Conservation (phyloP, 2,329 filamentous ascomycete genomes). For the Fusarium pseudocircinatum region DNA sequence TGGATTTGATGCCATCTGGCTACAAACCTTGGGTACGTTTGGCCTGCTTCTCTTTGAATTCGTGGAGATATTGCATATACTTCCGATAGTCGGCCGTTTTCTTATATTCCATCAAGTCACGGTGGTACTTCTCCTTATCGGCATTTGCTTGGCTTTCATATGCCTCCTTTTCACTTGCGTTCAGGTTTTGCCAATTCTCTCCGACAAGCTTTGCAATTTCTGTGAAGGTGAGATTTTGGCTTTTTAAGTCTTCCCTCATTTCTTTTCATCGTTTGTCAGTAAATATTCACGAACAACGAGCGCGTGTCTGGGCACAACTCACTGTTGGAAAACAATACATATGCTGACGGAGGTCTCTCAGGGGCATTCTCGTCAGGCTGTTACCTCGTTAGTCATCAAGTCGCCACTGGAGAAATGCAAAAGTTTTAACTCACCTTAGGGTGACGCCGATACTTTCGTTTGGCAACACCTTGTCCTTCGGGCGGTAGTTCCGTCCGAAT, state of each 20-base stretch:
- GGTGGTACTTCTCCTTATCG: constrained; percentile 80
- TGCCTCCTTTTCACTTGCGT: constrained; percentile 72
- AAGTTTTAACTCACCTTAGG: constrained; percentile 67
- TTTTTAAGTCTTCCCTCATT: constrained; percentile 81
- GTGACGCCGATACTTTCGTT: constrained; percentile 81
- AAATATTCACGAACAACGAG: background rate
- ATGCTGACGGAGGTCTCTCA: constrained; percentile 82
- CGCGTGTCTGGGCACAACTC: constrained; percentile 47
- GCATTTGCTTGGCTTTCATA: constrained; percentile 77
- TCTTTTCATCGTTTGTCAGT: constrained; percentile 54
- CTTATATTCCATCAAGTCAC: constrained; percentile 79
- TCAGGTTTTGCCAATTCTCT: constrained; percentile 81
- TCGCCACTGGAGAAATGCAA: background rate
- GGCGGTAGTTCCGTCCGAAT: constrained; percentile 58
- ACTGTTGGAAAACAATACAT: constrained; percentile 89
- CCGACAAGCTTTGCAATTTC: constrained; percentile 86
- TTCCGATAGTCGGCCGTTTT: constrained; percentile 75
- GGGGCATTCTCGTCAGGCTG: constrained; percentile 82
- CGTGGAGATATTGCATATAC: constrained; percentile 77
- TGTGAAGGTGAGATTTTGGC: constrained; percentile 80
- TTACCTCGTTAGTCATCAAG: background rate
- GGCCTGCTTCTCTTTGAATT: constrained; percentile 80
- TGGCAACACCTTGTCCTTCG: constrained; percentile 58
- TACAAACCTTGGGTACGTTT: constrained; percentile 64
- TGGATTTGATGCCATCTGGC: background rate